A percentile compares a stretch with the other conserved stretches of the same genome.
Conservation (phyloP, 805 yeast genomes). For the Kodamaea hsintzibuensis region DNA sequence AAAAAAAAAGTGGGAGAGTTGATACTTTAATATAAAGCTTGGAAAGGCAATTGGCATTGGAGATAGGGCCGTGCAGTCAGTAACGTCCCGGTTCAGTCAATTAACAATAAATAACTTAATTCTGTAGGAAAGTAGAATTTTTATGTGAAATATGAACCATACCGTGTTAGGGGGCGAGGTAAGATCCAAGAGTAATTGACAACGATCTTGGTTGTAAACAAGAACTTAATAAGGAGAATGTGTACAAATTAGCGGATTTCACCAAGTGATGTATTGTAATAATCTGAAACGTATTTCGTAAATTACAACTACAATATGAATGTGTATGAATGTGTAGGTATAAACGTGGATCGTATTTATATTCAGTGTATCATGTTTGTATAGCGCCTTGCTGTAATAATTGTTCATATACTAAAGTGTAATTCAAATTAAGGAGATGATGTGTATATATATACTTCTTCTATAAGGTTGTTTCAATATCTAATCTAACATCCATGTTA, state of each 20-base stretch:
- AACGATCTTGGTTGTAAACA: not conserved
- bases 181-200: not conserved
- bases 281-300: not conserved
- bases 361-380: no score
- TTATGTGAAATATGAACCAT: not conserved
- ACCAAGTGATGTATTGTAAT: not conserved
- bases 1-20: not conserved
- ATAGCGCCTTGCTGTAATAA: no score
- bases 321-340: no score
- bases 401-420: no score
- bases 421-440: no score
- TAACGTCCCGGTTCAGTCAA: not conserved
- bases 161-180: not conserved
- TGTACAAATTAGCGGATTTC: not conserved
- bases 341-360: no score
- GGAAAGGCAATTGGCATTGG: not conserved
- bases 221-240: not conserved
- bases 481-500: slow-evolving; percentile 70
- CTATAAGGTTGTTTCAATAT: slow-evolving; percentile 20
- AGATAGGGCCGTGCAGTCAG: not conserved
- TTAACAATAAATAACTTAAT: not conserved
- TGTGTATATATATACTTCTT: not conserved
- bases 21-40: not conserved
- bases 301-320: no score
- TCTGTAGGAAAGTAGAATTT: not conserved